These are phyloP conservation scores for Pichia thaimueangensis DNA, from an alignment of 805 yeast genomes.

Conservation along the genomic window DNA sequence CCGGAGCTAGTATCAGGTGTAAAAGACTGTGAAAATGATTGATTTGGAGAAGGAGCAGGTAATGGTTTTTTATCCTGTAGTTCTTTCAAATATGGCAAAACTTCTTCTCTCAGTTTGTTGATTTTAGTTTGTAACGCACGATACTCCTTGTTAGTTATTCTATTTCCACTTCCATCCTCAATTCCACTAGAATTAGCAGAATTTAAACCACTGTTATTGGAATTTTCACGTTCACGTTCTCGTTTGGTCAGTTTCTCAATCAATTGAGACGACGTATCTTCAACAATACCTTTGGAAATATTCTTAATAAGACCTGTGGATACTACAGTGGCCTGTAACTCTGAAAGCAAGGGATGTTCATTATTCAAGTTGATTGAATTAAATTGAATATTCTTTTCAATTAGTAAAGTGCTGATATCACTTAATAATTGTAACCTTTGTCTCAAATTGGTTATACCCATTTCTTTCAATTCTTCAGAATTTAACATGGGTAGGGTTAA, in stretches of 20 bases:
- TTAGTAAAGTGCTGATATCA: constrained; percentile 48
- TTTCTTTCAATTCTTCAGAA: constrained; percentile 64
- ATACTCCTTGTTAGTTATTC: constrained; percentile 7
- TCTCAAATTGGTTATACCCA: constrained; percentile 52
- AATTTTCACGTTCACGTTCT: neutral
- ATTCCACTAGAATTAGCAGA: too few relatives aligned
- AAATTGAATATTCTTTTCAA: constrained; percentile 24
- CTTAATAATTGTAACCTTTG: constrained; percentile 56
- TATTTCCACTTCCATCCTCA: neutral
- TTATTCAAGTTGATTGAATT: constrained; percentile 14
- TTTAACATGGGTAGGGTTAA: constrained; percentile 62
- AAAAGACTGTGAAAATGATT: too few relatives aligned
- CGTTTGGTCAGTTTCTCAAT: constrained; percentile 6
- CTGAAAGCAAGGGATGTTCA: constrained; percentile 22
- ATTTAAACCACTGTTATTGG: too few relatives aligned
- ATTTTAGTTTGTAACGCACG: constrained; percentile 47
- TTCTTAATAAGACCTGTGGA: constrained; percentile 21
- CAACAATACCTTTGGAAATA: constrained; percentile 21
- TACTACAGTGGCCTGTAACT: constrained; percentile 22
- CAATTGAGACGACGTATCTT: constrained; percentile 13
- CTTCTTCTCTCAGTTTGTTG: constrained; percentile 52
- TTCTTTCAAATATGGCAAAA: constrained; percentile 55
- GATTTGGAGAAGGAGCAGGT: constrained; percentile 46
- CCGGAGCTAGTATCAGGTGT: too few relatives aligned
- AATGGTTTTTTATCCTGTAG: constrained; percentile 62